Conservation (phyloP, 441 rosid species). For the Gossypium lobatum region DNA sequence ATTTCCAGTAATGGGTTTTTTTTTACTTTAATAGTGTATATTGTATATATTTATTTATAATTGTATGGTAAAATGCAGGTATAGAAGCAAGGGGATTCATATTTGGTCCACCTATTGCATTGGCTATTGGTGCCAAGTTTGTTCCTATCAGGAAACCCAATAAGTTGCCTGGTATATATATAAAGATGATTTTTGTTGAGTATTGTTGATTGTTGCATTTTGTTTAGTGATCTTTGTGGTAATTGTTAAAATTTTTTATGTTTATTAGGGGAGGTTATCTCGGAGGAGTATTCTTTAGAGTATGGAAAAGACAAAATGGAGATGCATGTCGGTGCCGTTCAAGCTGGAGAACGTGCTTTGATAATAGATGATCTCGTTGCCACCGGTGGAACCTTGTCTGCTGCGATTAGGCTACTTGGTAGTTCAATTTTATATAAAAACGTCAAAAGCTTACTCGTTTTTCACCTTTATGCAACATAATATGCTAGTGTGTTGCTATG, state of each 20-base stretch:
- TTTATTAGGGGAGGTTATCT: slow-evolving; percentile 67
- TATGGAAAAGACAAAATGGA: slow-evolving; percentile 89
- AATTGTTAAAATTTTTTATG: slow-evolving; percentile 8
- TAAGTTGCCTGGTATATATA: slow-evolving; percentile 69
- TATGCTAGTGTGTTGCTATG: neutral
- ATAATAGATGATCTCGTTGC: slow-evolving; percentile 90
- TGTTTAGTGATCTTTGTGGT: neutral
- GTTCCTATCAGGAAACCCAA: slow-evolving; percentile 96
- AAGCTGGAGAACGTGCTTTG: slow-evolving; percentile 79
- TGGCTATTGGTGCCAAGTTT: slow-evolving; percentile 96
- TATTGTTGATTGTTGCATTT: too few relatives aligned
- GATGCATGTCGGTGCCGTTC: slow-evolving; percentile 97
- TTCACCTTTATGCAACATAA: neutral
- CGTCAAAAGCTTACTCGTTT: neutral
- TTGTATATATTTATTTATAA: too few relatives aligned
- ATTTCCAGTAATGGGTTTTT: neutral
- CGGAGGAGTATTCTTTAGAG: slow-evolving; percentile 89
- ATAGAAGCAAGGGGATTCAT: slow-evolving; percentile 96
- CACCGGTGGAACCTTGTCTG: slow-evolving; percentile 89
- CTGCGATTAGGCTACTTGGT: slow-evolving; percentile 94
- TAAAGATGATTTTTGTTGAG: too few relatives aligned
- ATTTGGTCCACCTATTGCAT: slow-evolving; percentile 95
- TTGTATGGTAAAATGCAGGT: slow-evolving; percentile 38
- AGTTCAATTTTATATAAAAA: slow-evolving; percentile 12
- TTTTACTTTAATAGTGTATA: too few relatives aligned